These are phyloP conservation scores for Bryoglossum gracile DNA, from an alignment of 495 filamentous ascomycete species.

Conservation along the genomic window DNA sequence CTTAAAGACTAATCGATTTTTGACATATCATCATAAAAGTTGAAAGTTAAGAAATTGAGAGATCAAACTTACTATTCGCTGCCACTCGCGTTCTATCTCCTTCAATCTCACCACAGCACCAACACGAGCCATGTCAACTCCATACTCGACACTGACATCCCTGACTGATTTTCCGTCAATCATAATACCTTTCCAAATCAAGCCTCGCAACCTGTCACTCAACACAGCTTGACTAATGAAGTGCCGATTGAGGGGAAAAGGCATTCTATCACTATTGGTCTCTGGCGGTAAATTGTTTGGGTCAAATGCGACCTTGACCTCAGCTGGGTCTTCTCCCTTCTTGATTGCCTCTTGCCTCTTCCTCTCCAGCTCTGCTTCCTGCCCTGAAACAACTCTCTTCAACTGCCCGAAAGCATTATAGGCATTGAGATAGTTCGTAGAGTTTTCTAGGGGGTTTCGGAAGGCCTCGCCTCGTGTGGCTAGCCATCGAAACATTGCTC, in stretches of 20 bases:
- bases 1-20: constrained; percentile 99
- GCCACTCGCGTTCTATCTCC: constrained; percentile 75
- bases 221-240: constrained; percentile 71
- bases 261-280: constrained; percentile 25
- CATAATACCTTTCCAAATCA: constrained; percentile 65
- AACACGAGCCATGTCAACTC: constrained; percentile 79
- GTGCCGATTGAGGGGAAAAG: constrained; percentile 68
- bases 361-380: not conserved
- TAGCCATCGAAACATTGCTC: constrained; percentile 20
- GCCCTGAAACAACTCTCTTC: constrained; percentile 15
- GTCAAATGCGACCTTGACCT: not conserved
- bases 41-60: constrained; percentile 16
- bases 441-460: constrained; percentile 12
- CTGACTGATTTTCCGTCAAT: constrained; percentile 59
- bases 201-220: constrained; percentile 64
- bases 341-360: not conserved
- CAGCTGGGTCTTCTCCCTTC: not conserved
- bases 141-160: constrained; percentile 66
- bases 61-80: constrained; percentile 51
- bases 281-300: constrained; percentile 13
- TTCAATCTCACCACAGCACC: constrained; percentile 85
- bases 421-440: constrained; percentile 25
- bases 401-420: constrained; percentile 18
- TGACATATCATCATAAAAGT: constrained; percentile 42
- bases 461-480: constrained; percentile 12